Base-by-base conservation (phyloP, 805 yeast species). In the Suhomyces prunicola region DNA sequence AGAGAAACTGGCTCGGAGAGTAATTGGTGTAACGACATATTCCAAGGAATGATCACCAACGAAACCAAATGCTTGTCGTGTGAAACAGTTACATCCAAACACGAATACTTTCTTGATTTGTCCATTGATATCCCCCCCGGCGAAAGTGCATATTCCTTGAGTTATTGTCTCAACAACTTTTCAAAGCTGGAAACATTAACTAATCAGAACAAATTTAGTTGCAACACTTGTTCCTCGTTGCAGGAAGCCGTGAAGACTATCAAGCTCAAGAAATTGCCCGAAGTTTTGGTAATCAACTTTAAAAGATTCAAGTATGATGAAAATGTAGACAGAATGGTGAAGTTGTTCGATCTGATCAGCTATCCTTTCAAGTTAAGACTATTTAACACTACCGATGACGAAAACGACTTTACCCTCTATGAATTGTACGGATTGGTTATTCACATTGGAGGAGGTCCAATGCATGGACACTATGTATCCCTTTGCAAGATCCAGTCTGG, bases 361-460 rank as follows among this genome's bases (percentile, higher is more conserved):
- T 94, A 93, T 64, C 93, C 97, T 2, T 76, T 84, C 59, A 81
- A 79, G 46, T 71, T 94, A 52, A 74, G 90, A 29, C 80, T 90
- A 27, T 84, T 86, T 63, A 83, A 85, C 62, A 85, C 93, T 29
- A 82, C 91, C 0, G 79, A 48, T 35, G 57, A 58, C 13, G 82
- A 80, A 60, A 82, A 81, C 60, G 70, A 67, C 29, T 67, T 67
- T 50, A 60, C 67, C 9, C 75, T 85, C 17, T 94, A 91, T 63
- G 97, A 92, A 61, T 72, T 94, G 48, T 87, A 84, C 57, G 90
- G 93, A 0, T 85, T 93, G 44, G 94, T 94, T 10, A 91, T 94
- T 9, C 99, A 94, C 65, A 85, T 94, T 59, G 99, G 99, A 5
- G 96, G 97, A 4, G 97, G 98, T 0, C 97, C 98, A 1, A 91